These are phyloP conservation scores for Russula ochroleuca DNA, from an alignment of 768 basidiomycete genomes.

Conservation along the genomic window DNA sequence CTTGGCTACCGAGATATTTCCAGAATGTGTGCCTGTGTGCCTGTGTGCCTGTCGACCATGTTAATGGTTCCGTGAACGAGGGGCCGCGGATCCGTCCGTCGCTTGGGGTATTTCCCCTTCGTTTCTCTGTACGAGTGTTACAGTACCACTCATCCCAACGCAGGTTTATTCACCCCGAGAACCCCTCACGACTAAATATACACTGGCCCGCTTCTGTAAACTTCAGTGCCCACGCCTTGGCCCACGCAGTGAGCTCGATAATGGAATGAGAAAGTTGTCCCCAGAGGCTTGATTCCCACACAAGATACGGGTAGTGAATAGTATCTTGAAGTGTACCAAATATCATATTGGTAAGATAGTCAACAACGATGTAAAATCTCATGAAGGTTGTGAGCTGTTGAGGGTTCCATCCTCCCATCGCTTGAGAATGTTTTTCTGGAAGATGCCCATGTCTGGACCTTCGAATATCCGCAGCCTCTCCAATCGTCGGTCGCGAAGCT, in stretches of 20 bases:
- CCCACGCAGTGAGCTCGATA: too few relatives aligned
- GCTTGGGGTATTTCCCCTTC: too few relatives aligned
- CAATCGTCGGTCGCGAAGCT: constrained; percentile 81
- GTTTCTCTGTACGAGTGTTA: too few relatives aligned
- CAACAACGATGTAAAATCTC: background rate
- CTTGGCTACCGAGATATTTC: background rate
- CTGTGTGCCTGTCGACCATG: background rate
- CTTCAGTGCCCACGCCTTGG: too few relatives aligned
- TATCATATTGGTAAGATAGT: background rate
- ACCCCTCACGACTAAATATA: too few relatives aligned
- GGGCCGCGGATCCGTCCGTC: too few relatives aligned
- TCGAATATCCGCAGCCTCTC: constrained; percentile 88
- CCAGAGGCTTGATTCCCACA: too few relatives aligned
- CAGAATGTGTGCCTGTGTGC: background rate
- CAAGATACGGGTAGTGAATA: background rate
- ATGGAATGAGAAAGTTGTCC: too few relatives aligned
- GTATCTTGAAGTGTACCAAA: background rate
- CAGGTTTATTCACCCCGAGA: too few relatives aligned
- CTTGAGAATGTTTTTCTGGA: constrained; percentile 70
- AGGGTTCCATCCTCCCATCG: constrained; percentile 83
- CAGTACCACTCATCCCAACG: too few relatives aligned
- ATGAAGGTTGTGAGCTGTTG: constrained; percentile 25
- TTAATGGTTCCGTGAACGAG: too few relatives aligned
- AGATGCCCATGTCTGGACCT: constrained; percentile 68
- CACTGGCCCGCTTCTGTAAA: too few relatives aligned